Base-by-base conservation (phyloP, 2,329 filamentous ascomycete species). In the Cordyceps farinosa region DNA sequence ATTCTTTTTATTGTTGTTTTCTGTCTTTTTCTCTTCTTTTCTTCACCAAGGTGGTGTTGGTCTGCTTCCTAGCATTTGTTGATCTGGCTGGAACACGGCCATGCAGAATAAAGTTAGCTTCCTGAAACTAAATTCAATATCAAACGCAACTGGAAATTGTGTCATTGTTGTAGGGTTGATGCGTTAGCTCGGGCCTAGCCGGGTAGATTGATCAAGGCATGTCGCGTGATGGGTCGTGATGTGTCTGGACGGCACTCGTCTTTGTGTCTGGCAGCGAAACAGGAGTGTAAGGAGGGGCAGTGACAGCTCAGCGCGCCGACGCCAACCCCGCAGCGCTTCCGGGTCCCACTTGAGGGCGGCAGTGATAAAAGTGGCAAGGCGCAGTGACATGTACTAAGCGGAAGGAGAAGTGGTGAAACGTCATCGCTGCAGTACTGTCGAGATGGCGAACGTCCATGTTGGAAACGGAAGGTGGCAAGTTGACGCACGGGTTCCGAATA, bases 271-370 rank as follows among this genome's bases (percentile, higher is more conserved):
- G 29, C 47, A 15, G n/a, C 30, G 5, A 36, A n/a, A 11, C 22
- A 36, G 36, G 15, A 40, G 32, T 60, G 47, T 45, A 60, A 47
- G 56, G 56, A 60, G 56, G 56, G 56, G 56, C 56, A 59, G 34
- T 15, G 56, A 48, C 56, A 59, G 34, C 34, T 17, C 36, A 60
- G 36, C 27, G 44, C 32, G 36, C 29, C 27, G 17, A 27, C 32
- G 22, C 27, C 11, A 27, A 61, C 59, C 59, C 59, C 59, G 50
- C 40, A 47, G 58, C 40, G 58, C 32, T 45, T 38, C 40, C 34
- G 15, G 59, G 51, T 17, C 22, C 59, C 59, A 61, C 59, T 48
- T 32, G 9, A 17, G 36, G 51, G 51, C 59, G 51, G 50, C 59
- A 54, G 51, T 61, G 50, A 53, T n/a, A 51, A 36, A 22, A 53